Base-by-base conservation (phyloP, 2,329 filamentous ascomycete species). In the Fusarium equiseti region DNA sequence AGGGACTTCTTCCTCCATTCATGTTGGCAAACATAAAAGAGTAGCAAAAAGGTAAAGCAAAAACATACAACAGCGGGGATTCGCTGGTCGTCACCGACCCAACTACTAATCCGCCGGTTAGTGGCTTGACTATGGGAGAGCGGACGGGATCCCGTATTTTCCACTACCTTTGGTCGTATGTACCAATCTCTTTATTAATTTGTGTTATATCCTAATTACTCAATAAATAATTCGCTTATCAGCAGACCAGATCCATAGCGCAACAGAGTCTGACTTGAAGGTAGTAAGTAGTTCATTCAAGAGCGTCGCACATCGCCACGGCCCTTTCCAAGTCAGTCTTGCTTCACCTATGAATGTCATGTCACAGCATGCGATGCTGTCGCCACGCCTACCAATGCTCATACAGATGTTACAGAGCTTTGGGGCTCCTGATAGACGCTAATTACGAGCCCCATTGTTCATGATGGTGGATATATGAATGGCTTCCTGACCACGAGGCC, bases 81-180 rank as follows among this genome's bases (percentile, higher is more conserved):
- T 38, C 35, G 35, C 35, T 38, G 35, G 35, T 38, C 35, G 18
- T 38, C 32, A 38, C 32, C 32, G 32, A 38, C 32, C 32, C 32
- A 38, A 38, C 32, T 38, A 38, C 32, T 38, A 18, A 38, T 38
- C 32, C 32, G 32, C 32, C 32, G 32, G 32, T 38, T 38, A n/a
- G 32, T 38, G 32, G 32, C 32, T 38, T 38, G 32, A 38, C 32
- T 38, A 38, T 38, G 32, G 32, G 32, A 38, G 32, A 38, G 32
- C 32, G 32, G 32, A 61, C 59, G 59, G 59, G 59, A 61, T 61
- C 59, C 59, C 59, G 59, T 61, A 61, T 61, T 61, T 50, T 61
- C 59, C 59, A 62, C 54, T 62, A 62, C 59, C 55, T 62, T 44
- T 62, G 59, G 59, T 62, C 59, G 59, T 62, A 62, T 60, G 59